Percentiles rank a stretch among this genome's conserved stretches.
These are phyloP conservation scores for Gnomoniopsis smithogilvyi DNA, from an alignment of 2,329 filamentous ascomycete genomes.

Conservation along the genomic window DNA sequence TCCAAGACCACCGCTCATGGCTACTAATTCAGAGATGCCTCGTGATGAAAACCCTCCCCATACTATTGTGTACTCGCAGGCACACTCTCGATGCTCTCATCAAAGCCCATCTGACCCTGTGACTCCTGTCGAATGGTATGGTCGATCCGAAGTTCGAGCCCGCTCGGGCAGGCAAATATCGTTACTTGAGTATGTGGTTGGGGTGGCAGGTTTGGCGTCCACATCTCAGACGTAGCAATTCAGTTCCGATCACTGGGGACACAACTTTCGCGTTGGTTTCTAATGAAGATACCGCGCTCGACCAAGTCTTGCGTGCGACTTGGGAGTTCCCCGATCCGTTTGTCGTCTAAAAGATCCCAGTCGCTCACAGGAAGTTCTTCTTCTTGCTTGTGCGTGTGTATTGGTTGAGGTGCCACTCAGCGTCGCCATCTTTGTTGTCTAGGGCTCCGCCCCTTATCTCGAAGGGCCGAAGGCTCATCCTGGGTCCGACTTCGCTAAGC, in stretches of 20 bases:
- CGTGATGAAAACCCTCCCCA: background rate
- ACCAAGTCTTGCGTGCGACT: too few species aligned
- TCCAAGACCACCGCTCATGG: background rate
- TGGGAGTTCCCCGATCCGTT: too few species aligned
- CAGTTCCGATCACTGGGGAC: too few species aligned
- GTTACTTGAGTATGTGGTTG: too few species aligned
- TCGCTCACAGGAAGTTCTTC: constrained; percentile 82
- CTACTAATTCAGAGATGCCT: background rate
- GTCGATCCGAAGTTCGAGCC: background rate
- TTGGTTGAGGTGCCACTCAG: constrained; percentile 94
- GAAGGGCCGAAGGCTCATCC: constrained; percentile 97
- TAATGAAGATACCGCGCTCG: too few species aligned
- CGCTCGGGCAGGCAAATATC: background rate
- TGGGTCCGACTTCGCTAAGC: constrained; percentile 82
- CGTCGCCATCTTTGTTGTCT: constrained; percentile 91
- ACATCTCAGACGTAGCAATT: too few species aligned
- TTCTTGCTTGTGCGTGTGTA: constrained; percentile 92
- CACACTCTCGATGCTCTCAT: background rate
- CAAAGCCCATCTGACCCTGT: background rate
- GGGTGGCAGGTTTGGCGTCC: too few species aligned
- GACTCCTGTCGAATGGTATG: background rate
- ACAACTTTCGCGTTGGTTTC: too few species aligned
- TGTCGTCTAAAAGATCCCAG: background rate
- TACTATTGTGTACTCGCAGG: background rate
- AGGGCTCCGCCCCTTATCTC: constrained; percentile 89